Base-by-base conservation (phyloP, 2,329 filamentous ascomycete species). In the Bretziella fagacearum region DNA sequence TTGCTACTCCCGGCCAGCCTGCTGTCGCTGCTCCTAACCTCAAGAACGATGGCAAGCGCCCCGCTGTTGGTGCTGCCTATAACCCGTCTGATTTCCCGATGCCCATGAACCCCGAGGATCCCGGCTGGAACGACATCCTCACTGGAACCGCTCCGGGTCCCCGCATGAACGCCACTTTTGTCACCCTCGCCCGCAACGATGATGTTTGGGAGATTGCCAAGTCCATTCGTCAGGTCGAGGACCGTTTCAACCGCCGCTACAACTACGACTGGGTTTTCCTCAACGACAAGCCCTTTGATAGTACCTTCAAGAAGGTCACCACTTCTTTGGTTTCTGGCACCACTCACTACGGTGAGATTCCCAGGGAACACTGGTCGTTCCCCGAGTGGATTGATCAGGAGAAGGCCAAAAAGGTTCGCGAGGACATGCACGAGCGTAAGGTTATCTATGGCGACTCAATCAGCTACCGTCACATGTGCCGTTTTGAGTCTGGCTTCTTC, bases 261-360 rank as follows among this genome's bases (percentile, higher is more conserved):
- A 80, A 93, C 68, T 98, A 98, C 65, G 89, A 96, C 61, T 98
- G 93, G 93, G 89, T 98, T 46, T 98, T 98, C 67, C 69, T 98
- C 52, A 98, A 98, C 65, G 91, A 98, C 61, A 77, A 87, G 62
- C 84, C 86, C 1, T 98, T 98, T 58, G 83, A 94, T 59, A 82
- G 84, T 2, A 79, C 77, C 7, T 98, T 98, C 72, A 96, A 87
- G 64, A 89, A 85, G 63, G 72, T 96, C 54, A 98, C 91, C 3
- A 73, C 74, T 3, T 79, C 85, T 1, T 73, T 98, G 30, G 82
- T 93, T n/a, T 96, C 89, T 10, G 91, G 91, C 49, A 93, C 77
- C 56, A 87, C 91, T 39, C 76, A 83, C 61, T 98, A 95, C 61
- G 91, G 87, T 60, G 70, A 81, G 61, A 96, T 98, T 52, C 78